Base-by-base conservation (phyloP, 805 yeast species). In the Metschnikowia vanudenii region DNA sequence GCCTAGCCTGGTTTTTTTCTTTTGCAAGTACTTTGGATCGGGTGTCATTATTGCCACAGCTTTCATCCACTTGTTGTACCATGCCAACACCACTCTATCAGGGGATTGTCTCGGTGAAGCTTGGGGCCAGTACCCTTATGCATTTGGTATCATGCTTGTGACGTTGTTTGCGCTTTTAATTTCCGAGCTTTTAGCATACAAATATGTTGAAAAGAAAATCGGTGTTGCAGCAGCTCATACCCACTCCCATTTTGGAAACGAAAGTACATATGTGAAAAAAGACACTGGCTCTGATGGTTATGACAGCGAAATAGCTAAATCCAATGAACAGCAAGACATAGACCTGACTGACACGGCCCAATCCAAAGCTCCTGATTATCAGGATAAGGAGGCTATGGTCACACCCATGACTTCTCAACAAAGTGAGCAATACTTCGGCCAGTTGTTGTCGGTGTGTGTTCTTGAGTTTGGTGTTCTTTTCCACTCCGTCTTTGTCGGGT, bases 31-130 rank as follows among this genome's bases (percentile, higher is more conserved):
- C 64, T 87, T 87, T 60, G 95, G 95, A 49, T 83, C 91, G 2
- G 95, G 95, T 44, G 92, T 87, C 40, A 87, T 87, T 58, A 75
- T 87, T 9, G 86, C 92, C 13, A 87, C 95, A 1, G 88, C 91
- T 0, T 85, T 87, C 56, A 81, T 87, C 26, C 95, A 87, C 67
- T 68, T 87, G 48, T 64, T 87, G 49, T 73, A 78, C 50, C 92
- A 89, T 1, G 92, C 94, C 2, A 64, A 72, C 45, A 84, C 82
- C 8, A 73, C 79, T 2, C 67, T 86, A 34, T 57, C 73, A 1
- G 58, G 76, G 37, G 76, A 68, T 6, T 86, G 94, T 67, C 69
- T 86, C 22, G 85, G 87, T 8, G 82, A 81, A 22, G 75, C 76
- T 0, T 79, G 79, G 57, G 69, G 51, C 5, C 70, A 61, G 16